Conservation (phyloP, 2,329 filamentous ascomycete species). For the Cylindrodendrum hubeiense region DNA sequence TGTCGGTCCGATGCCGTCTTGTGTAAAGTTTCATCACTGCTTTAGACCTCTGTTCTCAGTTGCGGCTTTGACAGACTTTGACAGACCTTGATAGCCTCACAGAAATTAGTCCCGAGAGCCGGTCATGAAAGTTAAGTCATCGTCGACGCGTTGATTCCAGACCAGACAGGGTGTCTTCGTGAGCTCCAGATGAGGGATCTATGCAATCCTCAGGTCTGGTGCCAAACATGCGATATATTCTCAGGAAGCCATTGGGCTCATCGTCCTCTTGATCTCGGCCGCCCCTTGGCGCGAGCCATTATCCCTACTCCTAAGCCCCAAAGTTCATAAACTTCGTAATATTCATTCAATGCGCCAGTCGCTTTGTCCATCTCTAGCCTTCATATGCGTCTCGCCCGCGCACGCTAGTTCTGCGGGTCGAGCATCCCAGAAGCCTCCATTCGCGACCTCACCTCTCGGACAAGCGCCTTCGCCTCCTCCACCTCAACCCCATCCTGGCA, state of each 20-base stretch:
- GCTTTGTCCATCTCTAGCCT: neutral
- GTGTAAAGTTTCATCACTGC: neutral
- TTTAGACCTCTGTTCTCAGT: neutral
- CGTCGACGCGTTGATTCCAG: neutral
- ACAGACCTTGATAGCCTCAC: too few species aligned
- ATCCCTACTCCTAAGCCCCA: neutral
- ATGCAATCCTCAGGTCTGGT: too few species aligned
- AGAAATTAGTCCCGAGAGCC: neutral
- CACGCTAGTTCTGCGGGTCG: constrained; percentile 39
- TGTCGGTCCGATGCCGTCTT: neutral
- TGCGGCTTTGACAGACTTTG: neutral
- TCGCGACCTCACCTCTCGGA: constrained; percentile 85
- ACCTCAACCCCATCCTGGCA: constrained; percentile 97
- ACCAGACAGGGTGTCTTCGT: neutral
- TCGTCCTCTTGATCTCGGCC: neutral
- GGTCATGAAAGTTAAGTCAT: neutral
- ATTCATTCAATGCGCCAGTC: constrained; percentile 7
- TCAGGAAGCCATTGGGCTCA: neutral
- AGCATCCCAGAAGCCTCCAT: constrained; percentile 66
- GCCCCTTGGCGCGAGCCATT: neutral
- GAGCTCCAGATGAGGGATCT: neutral
- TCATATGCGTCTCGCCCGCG: constrained; percentile 22
- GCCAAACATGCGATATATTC: neutral
- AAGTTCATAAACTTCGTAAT: constrained; percentile 20
- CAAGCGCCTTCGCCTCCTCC: constrained; percentile 94